Percentiles rank a stretch among this genome's conserved stretches.
phyloP scores from a whole-genome alignment of 805 yeast species.

The Candida awuae region DNA sequence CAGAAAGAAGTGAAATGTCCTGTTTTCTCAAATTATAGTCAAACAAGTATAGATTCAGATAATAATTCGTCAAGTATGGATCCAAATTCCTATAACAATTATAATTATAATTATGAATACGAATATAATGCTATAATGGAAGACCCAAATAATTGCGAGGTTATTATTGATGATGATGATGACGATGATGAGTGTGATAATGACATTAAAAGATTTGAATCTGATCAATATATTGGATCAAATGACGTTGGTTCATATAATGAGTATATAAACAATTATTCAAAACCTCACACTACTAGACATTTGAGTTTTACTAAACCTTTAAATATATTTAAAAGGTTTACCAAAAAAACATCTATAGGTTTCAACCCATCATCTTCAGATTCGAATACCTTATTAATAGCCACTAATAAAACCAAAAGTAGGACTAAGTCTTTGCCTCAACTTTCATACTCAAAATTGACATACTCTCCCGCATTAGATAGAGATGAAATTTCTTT shows the following conservation, averaged over 20 bases:
- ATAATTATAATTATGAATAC: conserved; percentile 14
- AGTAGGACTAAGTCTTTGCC: conserved; percentile 48
- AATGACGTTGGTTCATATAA: not conserved
- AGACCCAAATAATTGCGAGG: conserved; percentile 9
- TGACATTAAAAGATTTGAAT: not conserved
- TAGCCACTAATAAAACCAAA: conserved; percentile 19
- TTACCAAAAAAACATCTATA: conserved; percentile 6
- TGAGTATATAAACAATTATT: not conserved
- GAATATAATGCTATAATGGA: conserved; percentile 6
- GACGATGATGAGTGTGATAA: conserved; percentile 3
- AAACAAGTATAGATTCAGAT: not conserved
- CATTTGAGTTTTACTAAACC: conserved; percentile 14
- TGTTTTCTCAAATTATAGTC: not conserved
- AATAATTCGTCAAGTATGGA: not conserved
- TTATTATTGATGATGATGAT: conserved; percentile 10
- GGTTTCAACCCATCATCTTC: not conserved
- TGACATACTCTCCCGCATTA: conserved; percentile 31
- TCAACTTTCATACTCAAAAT: conserved; percentile 42
- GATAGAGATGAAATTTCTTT: conserved; percentile 28
- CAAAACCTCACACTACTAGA: conserved; percentile 4
- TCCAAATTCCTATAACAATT: not conserved
- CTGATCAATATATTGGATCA: conserved; percentile 10
- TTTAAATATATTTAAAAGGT: conserved; percentile 6
- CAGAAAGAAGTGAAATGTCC: not conserved
- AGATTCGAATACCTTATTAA: not conserved